Percentiles rank a stretch among this genome's conserved stretches.
Conservation (phyloP, 352 stramenopile genomes). For the Globisporangium nodosum region DNA sequence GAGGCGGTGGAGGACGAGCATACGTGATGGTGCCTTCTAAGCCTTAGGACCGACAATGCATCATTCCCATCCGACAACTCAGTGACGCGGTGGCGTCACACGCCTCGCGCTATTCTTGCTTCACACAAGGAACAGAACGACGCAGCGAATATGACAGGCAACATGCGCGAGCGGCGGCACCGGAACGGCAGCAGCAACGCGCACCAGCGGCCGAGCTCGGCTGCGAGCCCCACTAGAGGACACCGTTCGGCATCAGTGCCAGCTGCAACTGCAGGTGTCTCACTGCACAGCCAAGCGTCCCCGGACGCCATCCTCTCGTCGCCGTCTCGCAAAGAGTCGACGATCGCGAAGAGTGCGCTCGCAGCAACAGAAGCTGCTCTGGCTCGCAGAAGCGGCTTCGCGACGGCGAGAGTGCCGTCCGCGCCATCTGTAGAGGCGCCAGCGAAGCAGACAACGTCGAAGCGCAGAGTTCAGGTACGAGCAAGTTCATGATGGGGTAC, state of each 20-base stretch:
- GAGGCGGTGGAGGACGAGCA: neutral
- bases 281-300: neutral
- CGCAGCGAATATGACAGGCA: neutral
- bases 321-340: neutral
- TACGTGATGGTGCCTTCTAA: neutral
- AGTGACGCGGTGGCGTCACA: no score
- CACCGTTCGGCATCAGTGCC: neutral
- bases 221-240: neutral
- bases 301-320: slow-evolving; percentile 1
- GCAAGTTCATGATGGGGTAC: neutral
- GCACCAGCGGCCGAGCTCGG: slow-evolving; percentile 4
- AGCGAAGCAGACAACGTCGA: slow-evolving; percentile 9
- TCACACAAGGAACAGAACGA: no score
- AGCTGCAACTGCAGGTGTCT: neutral
- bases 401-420: slow-evolving; percentile 18
- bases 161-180: slow-evolving; percentile 44
- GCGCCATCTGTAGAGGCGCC: slow-evolving; percentile 2
- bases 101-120: neutral
- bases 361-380: neutral
- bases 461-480: slow-evolving; percentile 28
- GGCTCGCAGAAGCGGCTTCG: slow-evolving; percentile 9
- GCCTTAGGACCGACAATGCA: no score
- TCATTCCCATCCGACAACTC: no score
- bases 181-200: slow-evolving; percentile 53
- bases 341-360: neutral